phyloP scores from a whole-genome alignment of 768 basidiomycete species.

The Leccinum ochraceum region DNA sequence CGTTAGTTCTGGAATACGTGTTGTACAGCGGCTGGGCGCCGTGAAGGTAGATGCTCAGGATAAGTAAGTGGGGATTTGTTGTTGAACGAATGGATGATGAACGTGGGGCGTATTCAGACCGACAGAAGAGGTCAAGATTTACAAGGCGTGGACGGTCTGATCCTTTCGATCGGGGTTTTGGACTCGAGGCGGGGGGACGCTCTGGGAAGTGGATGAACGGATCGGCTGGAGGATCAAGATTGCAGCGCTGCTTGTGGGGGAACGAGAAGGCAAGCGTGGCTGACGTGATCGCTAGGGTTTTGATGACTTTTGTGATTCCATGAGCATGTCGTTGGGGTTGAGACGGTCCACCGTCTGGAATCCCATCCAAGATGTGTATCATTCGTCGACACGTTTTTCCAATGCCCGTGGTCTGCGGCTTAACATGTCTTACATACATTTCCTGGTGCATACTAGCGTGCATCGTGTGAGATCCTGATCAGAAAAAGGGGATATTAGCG shows the following conservation, averaged over 20 bases:
- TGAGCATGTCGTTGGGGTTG: no score
- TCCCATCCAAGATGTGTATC: no score
- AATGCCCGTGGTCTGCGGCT: no score
- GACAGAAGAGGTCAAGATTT: conserved; percentile 84
- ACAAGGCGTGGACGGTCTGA: conserved; percentile 56
- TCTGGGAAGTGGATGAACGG: no score
- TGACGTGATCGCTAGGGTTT: no score
- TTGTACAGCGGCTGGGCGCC: conserved; percentile 87
- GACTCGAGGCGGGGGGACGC: no score
- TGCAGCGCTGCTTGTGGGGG: no score
- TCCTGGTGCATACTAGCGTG: conserved; percentile 16
- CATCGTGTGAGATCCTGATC: conserved; percentile 17
- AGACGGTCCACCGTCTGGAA: no score
- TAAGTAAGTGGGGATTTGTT: conserved; percentile 47
- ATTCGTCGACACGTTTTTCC: no score
- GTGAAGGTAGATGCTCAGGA: conserved; percentile 90
- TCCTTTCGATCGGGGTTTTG: not conserved
- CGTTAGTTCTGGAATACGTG: conserved; percentile 87
- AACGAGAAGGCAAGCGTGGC: not conserved
- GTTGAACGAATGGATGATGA: not conserved
- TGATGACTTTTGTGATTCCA: no score
- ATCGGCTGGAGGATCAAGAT: no score
- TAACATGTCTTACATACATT: no score
- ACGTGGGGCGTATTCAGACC: conserved; percentile 36
- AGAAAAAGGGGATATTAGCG: conserved; percentile 31